Evolutionary conservation across 495 filamentous ascomycete species (phyloP).

Genomic region (Xylaria curta): DNA sequence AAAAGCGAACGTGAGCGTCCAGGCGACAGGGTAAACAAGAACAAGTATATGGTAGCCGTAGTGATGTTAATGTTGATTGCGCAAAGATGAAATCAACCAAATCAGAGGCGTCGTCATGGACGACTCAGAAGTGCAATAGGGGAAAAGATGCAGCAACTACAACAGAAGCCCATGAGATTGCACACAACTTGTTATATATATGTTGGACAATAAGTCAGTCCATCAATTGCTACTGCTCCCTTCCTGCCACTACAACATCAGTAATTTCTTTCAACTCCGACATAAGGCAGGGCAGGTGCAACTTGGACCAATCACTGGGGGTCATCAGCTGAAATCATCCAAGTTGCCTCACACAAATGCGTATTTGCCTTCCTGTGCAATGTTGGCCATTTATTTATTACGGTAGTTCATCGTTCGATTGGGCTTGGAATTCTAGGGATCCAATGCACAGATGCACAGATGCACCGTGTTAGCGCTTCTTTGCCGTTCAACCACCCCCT

Average conservation of each 20-base stretch:
- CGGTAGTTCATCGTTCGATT: neutral
- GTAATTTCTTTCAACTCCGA: slow-evolving; percentile 5
- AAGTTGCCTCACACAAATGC: slow-evolving; percentile 14
- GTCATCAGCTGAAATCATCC: neutral
- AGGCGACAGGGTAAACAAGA: slow-evolving; percentile 26
- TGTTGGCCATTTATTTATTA: slow-evolving; percentile 15
- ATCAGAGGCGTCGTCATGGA: neutral
- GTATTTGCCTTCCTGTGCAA: slow-evolving; percentile 17
- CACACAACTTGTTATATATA: neutral
- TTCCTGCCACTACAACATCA: neutral
- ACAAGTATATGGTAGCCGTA: neutral
- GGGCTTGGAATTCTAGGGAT: neutral
- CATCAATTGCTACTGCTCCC: neutral
- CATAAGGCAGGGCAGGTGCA: slow-evolving; percentile 5
- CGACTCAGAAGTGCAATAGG: neutral
- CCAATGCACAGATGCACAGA: slow-evolving; percentile 1
- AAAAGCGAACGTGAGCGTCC: slow-evolving; percentile 16
- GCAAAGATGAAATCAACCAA: neutral
- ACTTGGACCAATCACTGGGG: slow-evolving; percentile 6
- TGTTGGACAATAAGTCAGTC: neutral
- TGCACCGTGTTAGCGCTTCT: slow-evolving; percentile 16
- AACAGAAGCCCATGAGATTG: neutral
- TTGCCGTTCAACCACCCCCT: slow-evolving; percentile 10
- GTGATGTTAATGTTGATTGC: neutral
- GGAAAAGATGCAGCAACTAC: slow-evolving; percentile 10